Evolutionary conservation across 805 yeast species (phyloP), one percentile per base, ranked within the genome.

Genomic region (Candida taoyuanica): DNA sequence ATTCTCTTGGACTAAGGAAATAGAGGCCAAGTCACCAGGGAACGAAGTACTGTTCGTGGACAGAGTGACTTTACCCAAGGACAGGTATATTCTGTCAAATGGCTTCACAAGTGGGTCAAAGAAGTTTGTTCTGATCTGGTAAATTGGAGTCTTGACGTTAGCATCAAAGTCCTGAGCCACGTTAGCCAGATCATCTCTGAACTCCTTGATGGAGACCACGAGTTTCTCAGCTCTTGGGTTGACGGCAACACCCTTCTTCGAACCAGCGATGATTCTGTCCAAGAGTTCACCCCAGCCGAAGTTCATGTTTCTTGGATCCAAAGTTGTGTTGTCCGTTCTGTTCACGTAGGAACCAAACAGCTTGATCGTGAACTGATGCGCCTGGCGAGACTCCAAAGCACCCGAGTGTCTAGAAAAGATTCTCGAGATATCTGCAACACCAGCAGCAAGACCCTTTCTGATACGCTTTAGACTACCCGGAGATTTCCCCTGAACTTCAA

Each of bases 251-350:
- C 95, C 95, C 38, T 73, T 74, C 40, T 70, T 74, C 1, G 89
- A 75, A 18, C 94, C 93, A 13, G 74, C 58, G 46, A 87, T 80
- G 43, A 87, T 83, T 51, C 94, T 68, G 51, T 85, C 87, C 17
- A 83, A 74, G 35, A 85, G 63, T 45, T 82, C 89, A 63, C 96
- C 96, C 96, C 96, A 87, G 34, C 96, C 96, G 43, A 76, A 72
- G 55, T 78, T 81, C 41, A 55, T 40, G 52, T 63, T 66, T 43
- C 53, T 43, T 48, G 70, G 61, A 48, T 58, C 62, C 43, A 55
- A 29, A 45, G 60, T 50, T 29, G 63, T 67, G 24, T 58, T 57
- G 31, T 51, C 61, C 17, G 47, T 45, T 21, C 52, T 56, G 42
- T 68, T 68, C 48, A 78, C 71, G 50, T 71, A 80, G 0, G 93